Base-by-base conservation (phyloP, 345 rosid genomes). In the Gossypium raimondii region DNA sequence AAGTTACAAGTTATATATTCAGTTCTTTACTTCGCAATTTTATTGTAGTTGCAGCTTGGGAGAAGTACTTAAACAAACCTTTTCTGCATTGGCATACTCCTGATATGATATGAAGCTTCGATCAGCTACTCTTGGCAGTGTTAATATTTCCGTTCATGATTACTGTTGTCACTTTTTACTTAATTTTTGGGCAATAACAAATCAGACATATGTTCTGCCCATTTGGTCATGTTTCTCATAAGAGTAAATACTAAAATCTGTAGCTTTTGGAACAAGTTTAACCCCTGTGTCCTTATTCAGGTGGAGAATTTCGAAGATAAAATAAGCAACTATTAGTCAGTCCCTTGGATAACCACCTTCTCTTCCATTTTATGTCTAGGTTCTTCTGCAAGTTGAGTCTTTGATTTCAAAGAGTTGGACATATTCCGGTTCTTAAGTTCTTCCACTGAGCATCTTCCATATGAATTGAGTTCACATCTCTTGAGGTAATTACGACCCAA, bases 381-480 rank as follows among this genome's bases (percentile, higher is more conserved):
- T 90, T 73, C 82, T 87, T 34, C 41, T 34, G 73, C 97, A 89
- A 85, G 85, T 78, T 74, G 99, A 93, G 85, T 80, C 89, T 22
- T 83, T 88, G 72, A 48, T 92, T 75, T 84, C 86, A 9, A 92
- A 90, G 86, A 85, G 87, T 57, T 85, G 79, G 89, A 90, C 78
- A 72, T 78, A 72, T 81, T 92, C 78, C 82, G 82, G 82, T 85
- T 82, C 74, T 83, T 96, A 75, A 87, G 81, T 78, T 86, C 89
- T 70, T 85, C 86, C 9, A 67, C 77, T 81, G 71, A 79, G 20
- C 73, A 80, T 41, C 79, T 92, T 57, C 89, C 93, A 22, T 88
- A 85, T 76, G 98, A 86, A 78, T 77, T 92, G 70, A 88, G 86
- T 80, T 83, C 90, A 73, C 85, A 69, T 88, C 97, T 60, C 83